phyloP scores from a whole-genome alignment of 768 basidiomycete species.

The Amanita molliuscula region DNA sequence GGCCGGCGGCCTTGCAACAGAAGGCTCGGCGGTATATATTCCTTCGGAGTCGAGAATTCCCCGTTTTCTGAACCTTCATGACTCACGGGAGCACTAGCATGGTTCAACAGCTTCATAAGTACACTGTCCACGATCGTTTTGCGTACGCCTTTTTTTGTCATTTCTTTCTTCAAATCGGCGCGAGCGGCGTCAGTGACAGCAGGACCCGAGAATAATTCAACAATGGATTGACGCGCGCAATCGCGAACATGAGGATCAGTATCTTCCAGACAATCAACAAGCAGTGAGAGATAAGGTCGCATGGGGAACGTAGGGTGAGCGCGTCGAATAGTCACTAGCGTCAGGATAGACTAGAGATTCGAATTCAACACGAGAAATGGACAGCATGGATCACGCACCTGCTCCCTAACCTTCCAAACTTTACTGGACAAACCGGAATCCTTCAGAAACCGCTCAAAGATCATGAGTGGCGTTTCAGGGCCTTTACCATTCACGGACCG shows the following conservation, averaged over 20 bases:
- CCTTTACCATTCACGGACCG: slow-evolving; percentile 47
- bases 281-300: slow-evolving; percentile 63
- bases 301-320: slow-evolving; percentile 68
- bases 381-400: slow-evolving; percentile 36
- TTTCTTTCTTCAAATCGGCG: slow-evolving; percentile 88
- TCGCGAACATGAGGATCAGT: slow-evolving; percentile 85
- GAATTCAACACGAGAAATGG: neutral
- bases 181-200: slow-evolving; percentile 79
- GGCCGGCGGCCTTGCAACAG: slow-evolving; percentile 47
- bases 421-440: slow-evolving; percentile 73
- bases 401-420: slow-evolving; percentile 79
- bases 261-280: slow-evolving; percentile 86
- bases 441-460: slow-evolving; percentile 63
- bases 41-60: slow-evolving; percentile 31
- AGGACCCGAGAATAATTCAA: slow-evolving; percentile 79
- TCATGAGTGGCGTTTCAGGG: slow-evolving; percentile 53
- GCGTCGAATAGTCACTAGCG: slow-evolving; percentile 66
- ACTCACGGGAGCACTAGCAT: slow-evolving; percentile 33
- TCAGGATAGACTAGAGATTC: slow-evolving; percentile 41
- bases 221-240: slow-evolving; percentile 67
- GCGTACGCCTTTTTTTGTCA: slow-evolving; percentile 76
- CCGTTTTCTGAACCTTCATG: slow-evolving; percentile 53
- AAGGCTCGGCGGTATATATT: slow-evolving; percentile 71
- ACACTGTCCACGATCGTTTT: slow-evolving; percentile 83
- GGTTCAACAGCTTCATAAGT: slow-evolving; percentile 52